Base-by-base conservation (phyloP, 495 filamentous ascomycete species). In the Penicillium ucsense region DNA sequence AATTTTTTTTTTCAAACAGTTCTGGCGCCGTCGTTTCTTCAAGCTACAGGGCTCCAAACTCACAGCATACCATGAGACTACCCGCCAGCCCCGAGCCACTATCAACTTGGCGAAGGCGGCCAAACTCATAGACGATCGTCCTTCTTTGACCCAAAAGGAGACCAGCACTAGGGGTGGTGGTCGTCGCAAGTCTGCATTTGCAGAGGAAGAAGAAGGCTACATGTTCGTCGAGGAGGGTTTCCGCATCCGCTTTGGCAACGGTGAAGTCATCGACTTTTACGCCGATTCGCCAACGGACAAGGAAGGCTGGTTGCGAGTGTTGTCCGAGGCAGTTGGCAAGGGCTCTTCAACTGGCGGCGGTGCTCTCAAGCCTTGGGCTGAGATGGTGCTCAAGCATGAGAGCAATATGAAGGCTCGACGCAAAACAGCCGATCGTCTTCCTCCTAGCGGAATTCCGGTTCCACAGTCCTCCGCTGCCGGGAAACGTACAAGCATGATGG, bases 161-260 rank as follows among this genome's bases (percentile, higher is more conserved):
- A 86, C 82, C 0, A 81, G 75, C 38, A 82, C 81, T 28, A 84
- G 84, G 58, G 77, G 75, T 50, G 85, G 86, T 47, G 83, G 83
- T 53, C 82, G 92, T 27, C 82, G 92, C 34, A 90, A 92, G 60
- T 94, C 88, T 44, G 92, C 87, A 30, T 98, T 98, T 56, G 90
- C 94, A 6, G 92, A 97, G 64, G 94, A 97, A 57, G 94, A 97
- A 65, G 92, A 98, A 57, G 92, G 94, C 41, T 98, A 97, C 70
- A 95, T 96, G 89, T 97, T 97, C 56, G 92, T 98, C 27, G 92
- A 98, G 66, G 94, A 97, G 62, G 92, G 94, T 8, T 98, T 98
- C 80, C 86, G 92, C 33, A 91, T 98, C 62, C 88, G 90, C 45
- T 98, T 98, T 66, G 89, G 84, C 49, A 98, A 98, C 60, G 92